Base-by-base conservation (phyloP, 306 rosid species). In the Vachellia pachyceras region DNA sequence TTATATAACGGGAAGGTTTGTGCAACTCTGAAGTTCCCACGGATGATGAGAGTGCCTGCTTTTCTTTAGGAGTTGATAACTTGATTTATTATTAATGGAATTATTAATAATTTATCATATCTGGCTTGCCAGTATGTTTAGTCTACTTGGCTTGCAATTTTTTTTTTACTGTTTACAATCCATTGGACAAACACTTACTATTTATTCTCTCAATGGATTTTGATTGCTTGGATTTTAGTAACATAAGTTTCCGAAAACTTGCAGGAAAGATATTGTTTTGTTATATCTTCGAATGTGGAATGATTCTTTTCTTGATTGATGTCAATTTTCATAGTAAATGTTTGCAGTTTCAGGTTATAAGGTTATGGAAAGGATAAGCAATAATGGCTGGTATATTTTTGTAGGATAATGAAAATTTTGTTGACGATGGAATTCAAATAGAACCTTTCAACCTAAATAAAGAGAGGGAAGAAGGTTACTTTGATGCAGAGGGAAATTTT, bases 391-490 rank as follows among this genome's bases (percentile, higher is more conserved):
- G 66, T 85, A 74, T 87, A 57, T 87, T 78, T 79, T 87, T 79
- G 85, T 91, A 89, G 96, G 92, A 85, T 39, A 83, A 86, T 61
- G 92, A 87, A 22, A 87, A 85, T 76, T 93, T 95, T 63, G 90
- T 84, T 60, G 96, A 85, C 15, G 96, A 91, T 23, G 99, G 98
- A 75, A 83, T 95, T 87, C 97, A 86, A 83, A 86, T 95, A 18
- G 99, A 95, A 81, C 98, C 97, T 67, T 95, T 95, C 88, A 95
- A 93, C 86, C 88, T 95, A 63, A 80, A 85, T 63, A 89, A 87
- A 87, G 99, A 95, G 89, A 90, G 95, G 81, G 99, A 95, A 77
- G 97, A 92, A 88, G 99, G 97, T 77, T 93, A 91, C 77, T 95
- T 95, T 78, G 99, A 95, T 44, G 90, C 86, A 12, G 88, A 85